Evolutionary conservation across 371 early-diverging fungal species (phyloP).

Genomic region (Rhizopus arrhizus): DNA sequence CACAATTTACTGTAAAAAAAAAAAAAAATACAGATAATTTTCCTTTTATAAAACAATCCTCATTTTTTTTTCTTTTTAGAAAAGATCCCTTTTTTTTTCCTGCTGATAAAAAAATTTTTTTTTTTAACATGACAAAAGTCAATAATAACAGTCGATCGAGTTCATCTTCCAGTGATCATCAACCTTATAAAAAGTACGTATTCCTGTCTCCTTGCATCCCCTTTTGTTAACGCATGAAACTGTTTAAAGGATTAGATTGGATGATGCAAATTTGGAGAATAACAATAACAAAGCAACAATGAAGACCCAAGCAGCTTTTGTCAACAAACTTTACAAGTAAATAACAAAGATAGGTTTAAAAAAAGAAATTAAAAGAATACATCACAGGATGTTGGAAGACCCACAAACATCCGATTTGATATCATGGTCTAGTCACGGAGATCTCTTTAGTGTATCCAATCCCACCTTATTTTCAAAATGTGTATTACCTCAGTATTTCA

Average conservation of each 20-base stretch:
- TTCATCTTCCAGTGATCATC: slow-evolving; percentile 14
- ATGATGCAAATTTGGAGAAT: not conserved
- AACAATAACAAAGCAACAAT: not conserved
- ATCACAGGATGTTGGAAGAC: slow-evolving; percentile 62
- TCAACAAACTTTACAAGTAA: slow-evolving; percentile 72
- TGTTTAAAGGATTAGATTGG: slow-evolving; percentile 20
- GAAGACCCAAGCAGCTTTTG: slow-evolving; percentile 69
- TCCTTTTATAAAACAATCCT: slow-evolving; percentile 7
- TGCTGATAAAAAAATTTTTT: not conserved
- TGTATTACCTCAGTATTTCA: slow-evolving; percentile 78
- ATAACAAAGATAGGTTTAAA: slow-evolving; percentile 5
- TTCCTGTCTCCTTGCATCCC: not conserved
- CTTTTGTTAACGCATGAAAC: not conserved
- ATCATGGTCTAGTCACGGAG: slow-evolving; percentile 65
- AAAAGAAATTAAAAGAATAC: not conserved
- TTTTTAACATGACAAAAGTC: not conserved
- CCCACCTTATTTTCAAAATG: slow-evolving; percentile 57
- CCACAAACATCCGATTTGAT: slow-evolving; percentile 60
- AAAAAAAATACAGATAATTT: slow-evolving; percentile 1
- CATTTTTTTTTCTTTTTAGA: slow-evolving; percentile 1
- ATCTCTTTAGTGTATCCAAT: slow-evolving; percentile 65
- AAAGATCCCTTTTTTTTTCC: not conserved
- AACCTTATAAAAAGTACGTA: slow-evolving; percentile 21
- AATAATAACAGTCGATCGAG: slow-evolving; percentile 25
- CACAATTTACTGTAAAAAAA: not conserved